phyloP scores from a whole-genome alignment of 73 alveolate genomes.

The Paramecium biaurelia region DNA sequence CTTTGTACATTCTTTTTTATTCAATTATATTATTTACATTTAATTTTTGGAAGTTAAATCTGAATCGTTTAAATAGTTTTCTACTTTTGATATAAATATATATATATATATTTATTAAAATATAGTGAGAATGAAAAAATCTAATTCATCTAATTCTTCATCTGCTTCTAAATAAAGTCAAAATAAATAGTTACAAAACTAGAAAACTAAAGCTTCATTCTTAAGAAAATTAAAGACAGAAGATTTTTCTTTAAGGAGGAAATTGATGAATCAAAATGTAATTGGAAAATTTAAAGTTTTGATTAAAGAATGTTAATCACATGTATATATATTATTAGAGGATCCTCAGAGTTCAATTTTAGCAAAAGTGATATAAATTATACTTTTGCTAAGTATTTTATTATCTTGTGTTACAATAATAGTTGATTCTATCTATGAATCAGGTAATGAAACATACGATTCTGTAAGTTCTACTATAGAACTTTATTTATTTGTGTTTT shows the following conservation, averaged over 20 bases:
- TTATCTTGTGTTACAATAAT: conserved; percentile 2
- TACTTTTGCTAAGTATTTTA: not conserved
- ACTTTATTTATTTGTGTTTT: not conserved
- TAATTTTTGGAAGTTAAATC: not conserved
- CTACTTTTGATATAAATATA: not conserved
- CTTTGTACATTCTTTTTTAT: not conserved
- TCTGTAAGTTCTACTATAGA: not conserved
- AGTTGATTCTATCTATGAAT: not conserved
- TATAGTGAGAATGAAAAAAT: not conserved
- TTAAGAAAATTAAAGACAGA: conserved; percentile 3
- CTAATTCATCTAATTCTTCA: not conserved
- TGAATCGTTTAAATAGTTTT: not conserved
- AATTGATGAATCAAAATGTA: not conserved
- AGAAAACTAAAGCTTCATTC: not conserved
- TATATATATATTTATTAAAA: not conserved
- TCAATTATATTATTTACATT: not conserved
- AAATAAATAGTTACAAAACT: not conserved
- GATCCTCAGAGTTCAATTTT: not conserved
- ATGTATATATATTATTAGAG: not conserved
- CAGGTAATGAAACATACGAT: not conserved
- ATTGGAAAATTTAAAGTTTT: not conserved
- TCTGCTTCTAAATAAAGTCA: not conserved
- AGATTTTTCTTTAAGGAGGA: conserved; percentile 26
- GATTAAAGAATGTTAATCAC: not conserved
- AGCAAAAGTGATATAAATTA: not conserved